Base-by-base conservation (phyloP, 345 rosid genomes). In the Hevea brasiliensis region DNA sequence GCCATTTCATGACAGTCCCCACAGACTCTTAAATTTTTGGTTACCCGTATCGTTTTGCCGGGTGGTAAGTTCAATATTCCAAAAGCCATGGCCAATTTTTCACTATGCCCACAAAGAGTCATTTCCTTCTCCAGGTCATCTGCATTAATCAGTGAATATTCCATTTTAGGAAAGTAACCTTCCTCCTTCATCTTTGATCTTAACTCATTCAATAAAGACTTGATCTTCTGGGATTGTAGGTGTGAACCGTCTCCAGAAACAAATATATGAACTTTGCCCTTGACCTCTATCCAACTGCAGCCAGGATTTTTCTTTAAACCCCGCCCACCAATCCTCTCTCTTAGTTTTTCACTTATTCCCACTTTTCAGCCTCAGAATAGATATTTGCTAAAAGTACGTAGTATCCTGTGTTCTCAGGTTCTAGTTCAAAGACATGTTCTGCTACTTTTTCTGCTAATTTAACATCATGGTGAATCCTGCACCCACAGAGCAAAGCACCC, bases 41-140 rank as follows among this genome's bases (percentile, higher is more conserved):
- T 68, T 53, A 82, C 74, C 48, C 77, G 51, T 26, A 73, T 69
- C 14, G 80, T 73, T 72, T 62, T 42, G n/a, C 74, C 81, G 5
- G 82, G 75, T 8, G 72, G 72, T 48, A 73, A 77, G 58, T 50
- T 75, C 62, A 81, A 68, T 57, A 70, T 68, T 53, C 81, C 79
- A 50, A 77, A 77, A 55, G 79, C 84, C 71, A 78, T 63, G 51
- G 81, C 81, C 72, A 81, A 57, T 69, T 74, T 81, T 67, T 81
- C 81, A 75, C 84, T 78, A 47, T 81, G 82, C 21, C 80, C 84
- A 64, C 84, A 81, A 1, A 77, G 75, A 48, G 73, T 73, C 61
- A 69, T 72, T 66, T 78, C 81, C 77, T 75, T 81, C 71, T 74
- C 72, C 17, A 63, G 58, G 41, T 64, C 72, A 66, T 72, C 70